Evolutionary conservation across 2,329 filamentous ascomycete genomes (phyloP).

Genomic region (Verticillium nubilum): DNA sequence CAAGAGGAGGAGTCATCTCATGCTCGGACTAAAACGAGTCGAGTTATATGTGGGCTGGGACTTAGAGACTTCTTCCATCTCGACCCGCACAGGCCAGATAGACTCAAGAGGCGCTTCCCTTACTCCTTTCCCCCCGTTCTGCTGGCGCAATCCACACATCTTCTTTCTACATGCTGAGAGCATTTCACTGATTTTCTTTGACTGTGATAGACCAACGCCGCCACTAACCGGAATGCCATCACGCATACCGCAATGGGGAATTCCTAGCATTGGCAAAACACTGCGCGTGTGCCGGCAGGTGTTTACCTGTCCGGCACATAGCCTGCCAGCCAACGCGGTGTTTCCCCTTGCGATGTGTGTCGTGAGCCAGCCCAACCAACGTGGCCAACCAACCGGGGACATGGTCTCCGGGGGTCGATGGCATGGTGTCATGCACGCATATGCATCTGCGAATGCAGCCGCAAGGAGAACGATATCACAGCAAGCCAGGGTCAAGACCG

Average conservation of each 20-base stretch:
- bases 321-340: not conserved
- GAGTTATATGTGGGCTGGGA: not conserved
- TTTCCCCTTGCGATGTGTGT: not conserved
- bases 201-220: conserved; percentile 17
- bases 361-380: not conserved
- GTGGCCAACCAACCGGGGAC: not conserved
- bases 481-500: not conserved
- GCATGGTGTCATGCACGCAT: not conserved
- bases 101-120: conserved; percentile 4
- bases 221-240: conserved; percentile 2
- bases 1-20: not conserved
- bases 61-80: not conserved
- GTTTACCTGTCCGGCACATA: not conserved
- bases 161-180: not conserved
- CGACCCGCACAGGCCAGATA: conserved; percentile 1
- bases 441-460: not conserved
- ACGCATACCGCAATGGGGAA: not conserved
- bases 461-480: not conserved
- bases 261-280: not conserved
- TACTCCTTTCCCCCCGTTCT: not conserved
- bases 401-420: not conserved
- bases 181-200: conserved; percentile 10
- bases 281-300: not conserved
- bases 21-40: not conserved
- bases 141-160: not conserved